Conservation (phyloP, 176 grass and related monocot species). For the Bromus sterilis region DNA sequence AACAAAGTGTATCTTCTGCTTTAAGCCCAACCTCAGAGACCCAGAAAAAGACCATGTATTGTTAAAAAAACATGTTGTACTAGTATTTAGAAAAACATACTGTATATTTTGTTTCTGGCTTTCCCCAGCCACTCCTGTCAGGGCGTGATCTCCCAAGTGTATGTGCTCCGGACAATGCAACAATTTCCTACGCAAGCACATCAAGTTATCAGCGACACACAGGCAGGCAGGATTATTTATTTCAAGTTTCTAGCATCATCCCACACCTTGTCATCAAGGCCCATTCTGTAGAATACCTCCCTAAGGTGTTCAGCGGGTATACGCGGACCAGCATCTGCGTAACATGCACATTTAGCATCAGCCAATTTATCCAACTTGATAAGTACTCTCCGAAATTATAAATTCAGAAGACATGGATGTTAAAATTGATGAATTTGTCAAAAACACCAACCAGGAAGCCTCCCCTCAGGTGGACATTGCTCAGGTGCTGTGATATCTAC, state of each 20-base stretch:
- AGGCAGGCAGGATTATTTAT: background rate
- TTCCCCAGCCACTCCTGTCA: conserved; percentile 93
- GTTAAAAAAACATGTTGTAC: too few species aligned
- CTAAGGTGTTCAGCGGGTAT: conserved; percentile 73
- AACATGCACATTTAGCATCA: conserved; percentile 1
- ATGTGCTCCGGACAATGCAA: conserved; percentile 86
- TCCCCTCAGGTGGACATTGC: conserved; percentile 79
- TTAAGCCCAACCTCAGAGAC: conserved; percentile 19
- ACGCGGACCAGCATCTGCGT: conserved; percentile 68
- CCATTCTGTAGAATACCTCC: conserved; percentile 93
- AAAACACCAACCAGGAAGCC: conserved; percentile 70
- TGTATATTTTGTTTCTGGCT: conserved; percentile 92
- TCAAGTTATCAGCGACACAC: background rate
- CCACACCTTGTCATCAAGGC: conserved; percentile 85
- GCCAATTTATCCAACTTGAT: conserved; percentile 4
- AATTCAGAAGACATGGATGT: background rate
- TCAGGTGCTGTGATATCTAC: conserved; percentile 72
- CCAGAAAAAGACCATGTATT: too few species aligned
- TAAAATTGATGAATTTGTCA: conserved; percentile 11
- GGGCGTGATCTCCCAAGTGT: conserved; percentile 82
- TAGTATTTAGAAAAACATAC: conserved; percentile 51
- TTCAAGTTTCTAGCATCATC: background rate
- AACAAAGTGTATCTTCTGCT: background rate
- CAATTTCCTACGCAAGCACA: conserved; percentile 63
- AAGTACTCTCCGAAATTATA: background rate